Conservation (phyloP, 345 rosid genomes). For the Eutrema yunnanense region DNA sequence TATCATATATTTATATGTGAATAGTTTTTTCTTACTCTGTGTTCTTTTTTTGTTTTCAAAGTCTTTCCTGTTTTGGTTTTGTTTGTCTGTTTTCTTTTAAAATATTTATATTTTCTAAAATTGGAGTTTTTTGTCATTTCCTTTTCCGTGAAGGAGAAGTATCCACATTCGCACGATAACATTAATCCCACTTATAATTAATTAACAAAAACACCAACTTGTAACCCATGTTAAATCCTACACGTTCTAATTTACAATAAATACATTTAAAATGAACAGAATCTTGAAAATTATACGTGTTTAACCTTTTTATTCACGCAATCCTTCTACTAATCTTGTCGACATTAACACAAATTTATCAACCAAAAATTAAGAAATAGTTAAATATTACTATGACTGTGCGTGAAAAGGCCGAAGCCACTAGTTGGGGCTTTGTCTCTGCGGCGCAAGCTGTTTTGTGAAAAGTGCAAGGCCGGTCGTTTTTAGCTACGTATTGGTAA, state of each 20-base stretch:
- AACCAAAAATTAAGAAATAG: too few relatives aligned
- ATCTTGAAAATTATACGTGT: background rate
- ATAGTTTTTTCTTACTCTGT: background rate
- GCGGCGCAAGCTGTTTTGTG: constrained; percentile 4
- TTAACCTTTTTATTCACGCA: background rate
- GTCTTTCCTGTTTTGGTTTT: constrained; percentile 11
- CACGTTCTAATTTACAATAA: background rate
- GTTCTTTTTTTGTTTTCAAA: background rate
- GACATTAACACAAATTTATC: too few relatives aligned
- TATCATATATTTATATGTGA: background rate
- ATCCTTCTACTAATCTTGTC: background rate
- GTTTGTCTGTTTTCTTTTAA: constrained; percentile 6
- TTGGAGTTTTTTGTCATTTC: background rate
- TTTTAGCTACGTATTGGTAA: background rate
- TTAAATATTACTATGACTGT: background rate
- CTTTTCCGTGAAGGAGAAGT: background rate
- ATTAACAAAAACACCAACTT: background rate
- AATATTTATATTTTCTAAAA: background rate
- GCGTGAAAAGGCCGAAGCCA: background rate
- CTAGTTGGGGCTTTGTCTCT: background rate
- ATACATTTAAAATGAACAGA: background rate
- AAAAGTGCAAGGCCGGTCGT: background rate
- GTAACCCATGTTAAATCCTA: background rate
- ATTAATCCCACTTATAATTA: background rate
- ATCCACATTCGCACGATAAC: background rate